Base-by-base conservation (phyloP, 371 early-diverging fungal genomes). In the Mucor racemosus region DNA sequence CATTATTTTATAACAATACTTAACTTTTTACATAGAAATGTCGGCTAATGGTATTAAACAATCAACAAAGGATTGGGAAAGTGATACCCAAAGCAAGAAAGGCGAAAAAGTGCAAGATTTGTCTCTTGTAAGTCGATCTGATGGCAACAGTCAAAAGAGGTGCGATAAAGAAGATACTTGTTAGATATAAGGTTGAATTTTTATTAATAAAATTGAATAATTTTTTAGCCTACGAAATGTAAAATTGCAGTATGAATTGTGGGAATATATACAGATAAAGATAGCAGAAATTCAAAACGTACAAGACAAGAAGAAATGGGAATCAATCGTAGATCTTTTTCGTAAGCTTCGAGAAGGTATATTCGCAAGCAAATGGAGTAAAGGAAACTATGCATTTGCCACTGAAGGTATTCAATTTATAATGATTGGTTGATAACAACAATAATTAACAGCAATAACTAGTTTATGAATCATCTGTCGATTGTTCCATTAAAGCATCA, bases 281-380 rank as follows among this genome's bases (percentile, higher is more conserved):
- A 40, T 60, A 7, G 9, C 19, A 1, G n/a, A 60, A 10, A 46
- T 69, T 21, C 36, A 57, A 13, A 46, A 61, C 39, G 33, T 11
- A 7, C 9, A 46, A 3, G 44, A 58, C 34, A 62, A 54, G 35
- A 64, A 66, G 31, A 42, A 50, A 40, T 75, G 75, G 75, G 61
- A 62, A 3, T 8, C 64, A 5, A 5, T 69, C 11, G 72, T 75
- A 0, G 33, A 31, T 55, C 42, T 58, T 1, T 55, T 68, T 7
- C 59, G 75, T 42, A 72, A 69, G 39, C 60, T 75, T 17, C 66
- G 75, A 31, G 75, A 75, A 60, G 75, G 67, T 26, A 40, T 72
- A 6, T 69, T 58, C 60, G 64, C 72, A 1, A 60, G 67, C 26
- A 11, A 66, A n/a, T 66, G 67, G 66, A 69, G 62, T 38, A 10